Evolutionary conservation across 2,329 filamentous ascomycete species (phyloP).

Genomic region (Ophiobolus disseminans): DNA sequence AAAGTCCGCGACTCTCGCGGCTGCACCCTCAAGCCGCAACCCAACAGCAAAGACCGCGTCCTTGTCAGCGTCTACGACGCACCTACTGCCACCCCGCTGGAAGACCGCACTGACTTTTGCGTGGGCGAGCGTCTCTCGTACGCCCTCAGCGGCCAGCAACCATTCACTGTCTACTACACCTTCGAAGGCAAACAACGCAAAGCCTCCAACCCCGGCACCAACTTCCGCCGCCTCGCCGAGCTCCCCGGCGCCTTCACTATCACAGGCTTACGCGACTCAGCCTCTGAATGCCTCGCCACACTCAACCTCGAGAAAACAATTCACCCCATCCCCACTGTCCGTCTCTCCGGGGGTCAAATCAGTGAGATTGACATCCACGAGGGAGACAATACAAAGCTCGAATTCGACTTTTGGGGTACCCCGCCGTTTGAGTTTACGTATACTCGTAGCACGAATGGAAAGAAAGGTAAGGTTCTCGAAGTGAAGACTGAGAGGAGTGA

Average conservation of each 20-base stretch:
- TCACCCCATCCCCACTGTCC: slow-evolving; percentile 89
- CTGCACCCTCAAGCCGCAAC: slow-evolving; percentile 75
- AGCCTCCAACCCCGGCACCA: slow-evolving; percentile 79
- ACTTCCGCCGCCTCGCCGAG: slow-evolving; percentile 92
- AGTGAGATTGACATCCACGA: slow-evolving; percentile 93
- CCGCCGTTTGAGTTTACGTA: slow-evolving; percentile 98
- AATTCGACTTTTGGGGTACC: slow-evolving; percentile 94
- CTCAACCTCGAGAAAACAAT: slow-evolving; percentile 83
- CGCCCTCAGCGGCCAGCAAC: slow-evolving; percentile 85
- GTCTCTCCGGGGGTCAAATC: slow-evolving; percentile 82
- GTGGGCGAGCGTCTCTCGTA: slow-evolving; percentile 95
- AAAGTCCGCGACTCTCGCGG: slow-evolving; percentile 87
- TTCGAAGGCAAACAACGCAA: slow-evolving; percentile 82
- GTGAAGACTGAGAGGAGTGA: slow-evolving; percentile 87
- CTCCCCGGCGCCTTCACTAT: slow-evolving; percentile 88
- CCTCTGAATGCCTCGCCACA: slow-evolving; percentile 83
- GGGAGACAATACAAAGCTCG: slow-evolving; percentile 89
- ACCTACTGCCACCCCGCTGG: slow-evolving; percentile 86
- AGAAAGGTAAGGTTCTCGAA: slow-evolving; percentile 77
- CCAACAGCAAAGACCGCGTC: slow-evolving; percentile 62
- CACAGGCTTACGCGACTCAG: slow-evolving; percentile 84
- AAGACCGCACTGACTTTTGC: slow-evolving; percentile 86
- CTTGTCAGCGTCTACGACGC: slow-evolving; percentile 93
- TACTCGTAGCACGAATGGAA: slow-evolving; percentile 80
- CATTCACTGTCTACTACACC: slow-evolving; percentile 91